Conservation (phyloP, 2,329 filamentous ascomycete genomes). For the Alternaria panax region DNA sequence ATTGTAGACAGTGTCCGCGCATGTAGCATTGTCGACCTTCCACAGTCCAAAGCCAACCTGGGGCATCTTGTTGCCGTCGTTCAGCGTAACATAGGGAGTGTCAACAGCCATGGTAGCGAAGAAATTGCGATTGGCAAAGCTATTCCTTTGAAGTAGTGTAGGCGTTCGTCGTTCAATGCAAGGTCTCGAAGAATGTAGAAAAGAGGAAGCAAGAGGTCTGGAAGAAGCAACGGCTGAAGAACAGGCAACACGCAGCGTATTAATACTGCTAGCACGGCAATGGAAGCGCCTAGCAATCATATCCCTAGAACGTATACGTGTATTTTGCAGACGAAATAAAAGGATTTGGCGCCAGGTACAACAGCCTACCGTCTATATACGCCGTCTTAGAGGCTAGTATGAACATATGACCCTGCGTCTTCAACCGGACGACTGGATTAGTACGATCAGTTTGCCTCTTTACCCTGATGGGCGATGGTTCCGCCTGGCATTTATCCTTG, state of each 20-base stretch:
- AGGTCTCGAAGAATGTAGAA: constrained; percentile 10
- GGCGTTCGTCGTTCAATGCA: constrained; percentile 13
- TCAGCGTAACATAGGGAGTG: constrained; percentile 41
- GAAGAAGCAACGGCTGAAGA: constrained; percentile 15
- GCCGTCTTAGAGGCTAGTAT: constrained; percentile 29
- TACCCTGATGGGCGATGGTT: constrained; percentile 26
- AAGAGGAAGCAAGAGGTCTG: constrained; percentile 15
- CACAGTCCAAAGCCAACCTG: constrained; percentile 47
- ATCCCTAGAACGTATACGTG: constrained; percentile 11
- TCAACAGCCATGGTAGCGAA: constrained; percentile 38
- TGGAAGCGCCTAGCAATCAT: constrained; percentile 27
- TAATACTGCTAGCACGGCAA: constrained; percentile 32
- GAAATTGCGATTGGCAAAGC: constrained; percentile 17
- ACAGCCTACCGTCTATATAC: constrained; percentile 31
- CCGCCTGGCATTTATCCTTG: constrained; percentile 31
- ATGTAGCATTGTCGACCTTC: constrained; percentile 45
- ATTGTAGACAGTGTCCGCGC: constrained; percentile 45
- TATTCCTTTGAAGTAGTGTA: constrained; percentile 7
- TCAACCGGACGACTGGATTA: constrained; percentile 30
- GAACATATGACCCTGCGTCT: constrained; percentile 29
- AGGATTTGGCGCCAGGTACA: constrained; percentile 22
- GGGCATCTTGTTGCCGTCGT: constrained; percentile 49
- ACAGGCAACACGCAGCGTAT: constrained; percentile 26
- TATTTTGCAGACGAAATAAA: constrained; percentile 23
- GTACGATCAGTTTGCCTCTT: constrained; percentile 13